phyloP scores from a whole-genome alignment of 2,329 filamentous ascomycete species.

The Escovopsis weberi region DNA sequence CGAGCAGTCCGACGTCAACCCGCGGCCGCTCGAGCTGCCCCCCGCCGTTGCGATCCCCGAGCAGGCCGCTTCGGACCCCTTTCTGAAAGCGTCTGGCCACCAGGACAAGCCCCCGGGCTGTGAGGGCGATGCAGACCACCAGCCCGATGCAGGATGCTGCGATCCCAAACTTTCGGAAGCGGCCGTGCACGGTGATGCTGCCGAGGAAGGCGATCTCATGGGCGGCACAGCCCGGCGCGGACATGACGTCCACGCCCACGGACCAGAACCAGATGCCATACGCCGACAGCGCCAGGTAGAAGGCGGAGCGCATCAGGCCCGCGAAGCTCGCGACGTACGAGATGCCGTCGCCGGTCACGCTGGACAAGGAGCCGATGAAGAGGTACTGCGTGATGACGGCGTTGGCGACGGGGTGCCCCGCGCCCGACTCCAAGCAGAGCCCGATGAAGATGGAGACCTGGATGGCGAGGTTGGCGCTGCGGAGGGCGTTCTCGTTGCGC shows the following conservation, averaged over 20 bases:
- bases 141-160: conserved; percentile 7
- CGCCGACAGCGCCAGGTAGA: conserved; percentile 10
- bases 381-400: conserved; percentile 13
- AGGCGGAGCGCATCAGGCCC: conserved; percentile 10
- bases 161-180: conserved; percentile 10
- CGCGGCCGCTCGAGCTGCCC: conserved; percentile 3
- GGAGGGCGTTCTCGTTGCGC: conserved; percentile 8
- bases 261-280: conserved; percentile 15
- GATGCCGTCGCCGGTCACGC: conserved; percentile 13
- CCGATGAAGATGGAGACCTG: conserved; percentile 14
- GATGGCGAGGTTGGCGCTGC: conserved; percentile 17
- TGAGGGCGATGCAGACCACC: conserved; percentile 6
- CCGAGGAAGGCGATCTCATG: conserved; percentile 10
- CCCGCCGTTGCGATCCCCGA: not conserved
- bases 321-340: conserved; percentile 8
- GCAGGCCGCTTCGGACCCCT: conserved; percentile 4
- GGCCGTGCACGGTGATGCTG: conserved; percentile 4
- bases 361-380: conserved; percentile 13
- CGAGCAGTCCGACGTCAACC: conserved; percentile 10
- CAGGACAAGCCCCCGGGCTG: conserved; percentile 2
- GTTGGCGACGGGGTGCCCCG: conserved; percentile 7
- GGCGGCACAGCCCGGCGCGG: not conserved
- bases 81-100: conserved; percentile 4
- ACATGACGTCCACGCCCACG: conserved; percentile 9
- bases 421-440: conserved; percentile 12